phyloP scores from a whole-genome alignment of 2,329 filamentous ascomycete species.

The Exophiala sp. region DNA sequence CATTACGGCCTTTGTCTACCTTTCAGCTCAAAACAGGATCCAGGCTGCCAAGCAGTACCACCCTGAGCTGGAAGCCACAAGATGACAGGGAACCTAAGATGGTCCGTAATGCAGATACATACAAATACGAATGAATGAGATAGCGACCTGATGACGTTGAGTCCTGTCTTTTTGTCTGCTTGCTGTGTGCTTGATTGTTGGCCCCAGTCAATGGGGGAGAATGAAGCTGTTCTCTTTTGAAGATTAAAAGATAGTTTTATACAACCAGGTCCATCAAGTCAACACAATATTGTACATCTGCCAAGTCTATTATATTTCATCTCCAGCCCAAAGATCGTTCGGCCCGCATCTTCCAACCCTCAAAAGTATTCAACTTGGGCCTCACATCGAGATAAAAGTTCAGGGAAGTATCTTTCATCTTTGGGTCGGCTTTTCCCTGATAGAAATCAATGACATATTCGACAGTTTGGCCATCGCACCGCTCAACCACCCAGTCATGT shows the following conservation, averaged over 20 bases:
- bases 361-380: constrained; percentile 59
- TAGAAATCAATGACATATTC: constrained; percentile 99
- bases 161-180: too few species aligned
- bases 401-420: constrained; percentile 38
- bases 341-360: constrained; percentile 55
- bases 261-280: too few species aligned
- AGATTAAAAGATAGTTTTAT: too few species aligned
- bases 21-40: neutral
- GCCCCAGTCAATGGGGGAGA: too few species aligned
- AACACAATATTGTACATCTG: neutral
- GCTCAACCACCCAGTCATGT: constrained; percentile 94
- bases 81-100: too few species aligned
- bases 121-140: too few species aligned
- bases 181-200: too few species aligned
- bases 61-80: too few species aligned
- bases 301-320: constrained; percentile 4
- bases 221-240: too few species aligned
- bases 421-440: constrained; percentile 53
- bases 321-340: constrained; percentile 34
- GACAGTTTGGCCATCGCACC: constrained; percentile 66
- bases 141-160: too few species aligned
- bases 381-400: constrained; percentile 62
- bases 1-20: neutral
- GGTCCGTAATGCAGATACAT: too few species aligned
- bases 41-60: too few species aligned